Percentiles rank a stretch among this genome's conserved stretches.
These are phyloP conservation scores for Parathielavia appendiculata DNA, from an alignment of 495 filamentous ascomycete genomes.

Conservation along the genomic window DNA sequence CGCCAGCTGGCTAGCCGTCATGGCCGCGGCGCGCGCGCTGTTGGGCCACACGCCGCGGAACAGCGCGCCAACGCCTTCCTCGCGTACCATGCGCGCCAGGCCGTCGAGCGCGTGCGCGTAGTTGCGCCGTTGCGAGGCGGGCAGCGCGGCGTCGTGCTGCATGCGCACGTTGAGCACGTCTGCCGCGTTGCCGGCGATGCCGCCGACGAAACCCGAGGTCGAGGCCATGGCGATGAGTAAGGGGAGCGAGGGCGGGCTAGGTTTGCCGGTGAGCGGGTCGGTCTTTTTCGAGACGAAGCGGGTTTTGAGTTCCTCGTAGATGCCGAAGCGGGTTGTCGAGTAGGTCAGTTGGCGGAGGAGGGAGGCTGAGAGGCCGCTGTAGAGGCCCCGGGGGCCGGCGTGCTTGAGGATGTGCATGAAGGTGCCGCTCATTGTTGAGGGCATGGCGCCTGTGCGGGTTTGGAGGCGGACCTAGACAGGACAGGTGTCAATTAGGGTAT, in stretches of 20 bases:
- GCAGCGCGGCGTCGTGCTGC: slow-evolving; percentile 89
- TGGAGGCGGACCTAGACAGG: slow-evolving; percentile 68
- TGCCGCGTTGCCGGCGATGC: slow-evolving; percentile 85
- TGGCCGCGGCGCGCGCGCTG: slow-evolving; percentile 79
- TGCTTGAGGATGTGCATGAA: slow-evolving; percentile 66
- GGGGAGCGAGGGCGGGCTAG: slow-evolving; percentile 55
- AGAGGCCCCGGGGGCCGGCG: slow-evolving; percentile 67
- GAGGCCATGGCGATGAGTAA: slow-evolving; percentile 75
- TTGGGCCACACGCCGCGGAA: slow-evolving; percentile 94
- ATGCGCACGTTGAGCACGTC: slow-evolving; percentile 97
- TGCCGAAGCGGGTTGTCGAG: slow-evolving; percentile 86
- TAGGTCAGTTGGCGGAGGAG: slow-evolving; percentile 90
- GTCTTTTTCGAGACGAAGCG: slow-evolving; percentile 39
- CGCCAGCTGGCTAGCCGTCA: slow-evolving; percentile 88
- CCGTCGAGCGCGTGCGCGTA: slow-evolving; percentile 89
- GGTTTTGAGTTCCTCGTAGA: slow-evolving; percentile 88
- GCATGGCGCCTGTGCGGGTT: slow-evolving; percentile 62
- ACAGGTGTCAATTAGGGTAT: slow-evolving; percentile 8
- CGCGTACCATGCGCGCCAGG: slow-evolving; percentile 71
- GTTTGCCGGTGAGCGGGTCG: slow-evolving; percentile 30
- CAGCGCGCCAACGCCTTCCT: slow-evolving; percentile 66
- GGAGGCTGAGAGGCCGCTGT: slow-evolving; percentile 84
- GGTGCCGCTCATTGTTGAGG: slow-evolving; percentile 72
- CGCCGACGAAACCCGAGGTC: slow-evolving; percentile 81
- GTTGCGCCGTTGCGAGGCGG: slow-evolving; percentile 66